Conservation (phyloP, 2,329 filamentous ascomycete species). For the Byssochlamys sp. region DNA sequence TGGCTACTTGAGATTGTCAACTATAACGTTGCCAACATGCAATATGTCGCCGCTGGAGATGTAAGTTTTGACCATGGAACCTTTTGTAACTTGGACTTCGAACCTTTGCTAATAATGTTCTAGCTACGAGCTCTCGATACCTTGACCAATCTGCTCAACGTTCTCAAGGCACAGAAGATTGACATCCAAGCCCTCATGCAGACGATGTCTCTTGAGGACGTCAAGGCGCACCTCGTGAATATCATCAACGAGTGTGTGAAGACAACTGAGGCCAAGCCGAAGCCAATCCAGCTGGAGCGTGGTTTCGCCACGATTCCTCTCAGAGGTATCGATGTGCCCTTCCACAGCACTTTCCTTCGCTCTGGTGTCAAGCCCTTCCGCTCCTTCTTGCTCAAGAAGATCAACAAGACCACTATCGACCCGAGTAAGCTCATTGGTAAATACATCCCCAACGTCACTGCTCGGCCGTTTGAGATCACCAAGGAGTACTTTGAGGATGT, state of each 20-base stretch:
- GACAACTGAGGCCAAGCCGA: conserved; percentile 78
- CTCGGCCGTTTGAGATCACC: conserved; percentile 84
- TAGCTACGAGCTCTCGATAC: conserved; percentile 54
- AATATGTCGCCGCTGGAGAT: conserved; percentile 60
- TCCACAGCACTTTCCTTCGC: conserved; percentile 96
- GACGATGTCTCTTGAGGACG: conserved; percentile 75
- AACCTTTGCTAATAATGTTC: conserved; percentile 13
- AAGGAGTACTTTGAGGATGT: conserved; percentile 99
- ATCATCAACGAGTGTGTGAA: conserved; percentile 85
- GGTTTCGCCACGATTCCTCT: conserved; percentile 96
- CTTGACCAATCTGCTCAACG: conserved; percentile 76
- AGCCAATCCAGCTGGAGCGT: conserved; percentile 79
- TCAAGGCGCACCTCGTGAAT: conserved; percentile 77
- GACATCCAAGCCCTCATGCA: conserved; percentile 90
- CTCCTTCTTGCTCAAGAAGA: conserved; percentile 97
- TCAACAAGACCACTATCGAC: conserved; percentile 97
- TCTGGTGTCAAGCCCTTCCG: conserved; percentile 98
- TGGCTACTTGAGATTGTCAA: conserved; percentile 99
- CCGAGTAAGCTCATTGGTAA: conserved; percentile 93
- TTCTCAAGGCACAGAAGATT: conserved; percentile 90
- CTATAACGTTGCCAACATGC: conserved; percentile 66
- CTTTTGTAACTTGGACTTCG: neutral
- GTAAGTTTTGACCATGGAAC: conserved; percentile 23
- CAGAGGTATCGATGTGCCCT: conserved; percentile 93
- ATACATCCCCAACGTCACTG: conserved; percentile 98